Evolutionary conservation across 495 filamentous ascomycete species (phyloP), one percentile per base, ranked within the genome.

Genomic region (Thermothielavioides terrestris): DNA sequence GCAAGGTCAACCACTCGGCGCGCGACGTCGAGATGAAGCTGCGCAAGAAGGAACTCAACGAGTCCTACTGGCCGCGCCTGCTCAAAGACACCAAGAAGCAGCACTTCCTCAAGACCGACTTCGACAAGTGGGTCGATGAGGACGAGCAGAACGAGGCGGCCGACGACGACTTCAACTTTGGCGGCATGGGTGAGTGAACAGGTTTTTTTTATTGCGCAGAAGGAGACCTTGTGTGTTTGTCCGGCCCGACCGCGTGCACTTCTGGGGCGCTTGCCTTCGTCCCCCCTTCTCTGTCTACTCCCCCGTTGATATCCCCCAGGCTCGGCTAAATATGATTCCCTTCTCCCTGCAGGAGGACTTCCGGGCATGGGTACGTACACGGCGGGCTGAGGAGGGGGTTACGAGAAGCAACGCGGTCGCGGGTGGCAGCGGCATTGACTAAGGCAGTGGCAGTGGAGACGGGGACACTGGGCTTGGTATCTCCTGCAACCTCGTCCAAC

Each of bases 91-190:
- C 69, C 31, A 84, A 88, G 80, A 95, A 87, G 77, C 64, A 83
- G 44, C 92, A 97, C 75, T 98, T 92, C 81, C 69, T 98, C 61
- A 96, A 95, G 87, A 98, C 92, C 58, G 84, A 98, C 69, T 98
- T 98, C 61, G 88, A 96, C 72, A 97, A 97, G 89, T 98, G 94
- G 94, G 89, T 98, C 57, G 94, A 97, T 67, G 92, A 97, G 81
- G 92, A 98, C 67, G 92, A 98, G 78, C 92, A 98, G 73, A 86
- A 96, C 60, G 88, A 84, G 60, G 83, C 73, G 15, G 70, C 76
- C 20, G 91, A 95, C 31, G 89, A 95, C 27, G 88, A 94, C 64
- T 82, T 91, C 53, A 81, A 82, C 53, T 77, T 86, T 61, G 84
- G 77, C 26, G 62, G 76, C 38, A 71, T 75, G 69, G 76, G 69